A percentile compares a stretch with the other conserved stretches of the same genome.
Evolutionary conservation across 805 yeast genomes (phyloP).

Genomic region (Millerago galiae): DNA sequence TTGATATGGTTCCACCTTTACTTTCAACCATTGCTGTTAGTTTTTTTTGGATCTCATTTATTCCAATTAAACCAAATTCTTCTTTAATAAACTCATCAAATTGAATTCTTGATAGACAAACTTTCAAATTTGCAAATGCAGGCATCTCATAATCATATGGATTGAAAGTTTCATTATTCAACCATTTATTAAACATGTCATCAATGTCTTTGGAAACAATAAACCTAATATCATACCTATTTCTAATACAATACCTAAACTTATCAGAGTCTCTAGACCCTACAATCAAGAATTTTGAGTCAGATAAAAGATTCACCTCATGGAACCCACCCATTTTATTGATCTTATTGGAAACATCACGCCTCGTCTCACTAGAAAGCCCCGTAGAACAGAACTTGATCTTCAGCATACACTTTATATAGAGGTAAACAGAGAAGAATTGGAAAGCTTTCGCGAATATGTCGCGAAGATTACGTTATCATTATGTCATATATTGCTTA

Average conservation of each 20-base stretch:
- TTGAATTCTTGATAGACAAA: conserved; percentile 33
- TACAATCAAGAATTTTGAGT: conserved; percentile 52
- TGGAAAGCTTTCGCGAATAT: too few relatives aligned
- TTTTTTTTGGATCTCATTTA: conserved; percentile 17
- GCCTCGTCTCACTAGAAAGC: conserved; percentile 19
- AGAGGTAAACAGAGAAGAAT: too few relatives aligned
- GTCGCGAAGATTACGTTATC: too few relatives aligned
- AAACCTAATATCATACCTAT: conserved; percentile 52
- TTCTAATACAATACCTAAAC: conserved; percentile 42
- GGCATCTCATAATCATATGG: conserved; percentile 28
- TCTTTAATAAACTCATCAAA: conserved; percentile 13
- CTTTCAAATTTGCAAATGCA: conserved; percentile 35
- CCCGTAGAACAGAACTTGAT: conserved; percentile 25
- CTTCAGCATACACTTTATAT: background rate
- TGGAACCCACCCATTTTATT: conserved; percentile 53
- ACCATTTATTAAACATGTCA: conserved; percentile 45
- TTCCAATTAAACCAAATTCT: conserved; percentile 15
- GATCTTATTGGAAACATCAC: conserved; percentile 39
- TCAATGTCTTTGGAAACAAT: conserved; percentile 41
- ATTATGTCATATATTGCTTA: too few relatives aligned
- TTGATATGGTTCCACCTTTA: conserved; percentile 46
- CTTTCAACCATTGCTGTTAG: conserved; percentile 30
- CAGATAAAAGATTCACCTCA: conserved; percentile 52
- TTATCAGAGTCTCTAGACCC: conserved; percentile 58
- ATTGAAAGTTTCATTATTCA: conserved; percentile 31